These are phyloP conservation scores for Tolypocladium sp. DNA, from an alignment of 2,329 filamentous ascomycete species.

Conservation along the genomic window DNA sequence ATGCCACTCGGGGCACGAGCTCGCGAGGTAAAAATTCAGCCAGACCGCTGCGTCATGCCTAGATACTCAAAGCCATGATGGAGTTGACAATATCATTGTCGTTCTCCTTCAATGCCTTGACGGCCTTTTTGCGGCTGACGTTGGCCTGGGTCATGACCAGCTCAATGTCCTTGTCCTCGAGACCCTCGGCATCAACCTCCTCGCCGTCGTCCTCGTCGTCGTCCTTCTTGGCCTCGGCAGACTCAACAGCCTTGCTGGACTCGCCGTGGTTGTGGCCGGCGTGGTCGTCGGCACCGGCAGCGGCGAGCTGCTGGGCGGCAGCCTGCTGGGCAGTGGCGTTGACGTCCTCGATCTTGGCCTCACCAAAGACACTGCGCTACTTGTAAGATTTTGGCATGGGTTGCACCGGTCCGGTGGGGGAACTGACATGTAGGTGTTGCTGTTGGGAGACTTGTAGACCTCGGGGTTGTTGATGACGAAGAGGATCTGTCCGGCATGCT, in stretches of 20 bases:
- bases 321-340: slow-evolving; percentile 95
- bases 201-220: slow-evolving; percentile 87
- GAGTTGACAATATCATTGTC: slow-evolving; percentile 99
- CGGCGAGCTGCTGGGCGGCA: slow-evolving; percentile 83
- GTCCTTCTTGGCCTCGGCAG: slow-evolving; percentile 63
- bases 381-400: not conserved
- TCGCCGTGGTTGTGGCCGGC: slow-evolving; percentile 65
- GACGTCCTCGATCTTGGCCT: slow-evolving; percentile 99
- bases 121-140: slow-evolving; percentile 94
- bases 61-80: slow-evolving; percentile 96
- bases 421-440: slow-evolving; percentile 98
- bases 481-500: slow-evolving; percentile 60
- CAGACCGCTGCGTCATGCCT: slow-evolving; percentile 16
- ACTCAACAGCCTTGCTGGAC: slow-evolving; percentile 51
- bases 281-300: slow-evolving; percentile 56
- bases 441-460: slow-evolving; percentile 98
- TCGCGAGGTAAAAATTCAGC: slow-evolving; percentile 13
- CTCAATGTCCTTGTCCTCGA: slow-evolving; percentile 99
- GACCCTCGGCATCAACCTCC: slow-evolving; percentile 87
- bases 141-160: slow-evolving; percentile 97
- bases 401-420: not conserved
- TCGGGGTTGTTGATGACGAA: slow-evolving; percentile 99
- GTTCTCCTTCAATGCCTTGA: slow-evolving; percentile 98
- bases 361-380: slow-evolving; percentile 78
- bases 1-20: slow-evolving; percentile 14